Evolutionary conservation across 441 rosid genomes (phyloP).

Genomic region (Viola pubescens): DNA sequence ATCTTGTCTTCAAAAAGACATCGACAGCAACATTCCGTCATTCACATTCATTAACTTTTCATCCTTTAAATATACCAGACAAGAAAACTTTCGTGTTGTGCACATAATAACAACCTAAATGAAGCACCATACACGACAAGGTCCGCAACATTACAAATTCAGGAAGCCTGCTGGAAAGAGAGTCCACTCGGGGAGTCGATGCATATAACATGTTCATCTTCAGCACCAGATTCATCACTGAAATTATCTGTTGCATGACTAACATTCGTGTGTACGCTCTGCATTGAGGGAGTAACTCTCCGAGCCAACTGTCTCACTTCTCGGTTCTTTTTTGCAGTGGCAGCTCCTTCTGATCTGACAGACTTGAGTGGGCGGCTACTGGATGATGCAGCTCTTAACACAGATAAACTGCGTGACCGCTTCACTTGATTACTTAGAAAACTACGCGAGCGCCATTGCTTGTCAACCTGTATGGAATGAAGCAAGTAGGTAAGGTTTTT

Average conservation of each 20-base stretch:
- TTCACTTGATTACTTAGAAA: constrained; percentile 21
- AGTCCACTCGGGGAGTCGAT: constrained; percentile 71
- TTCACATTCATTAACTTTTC: no score
- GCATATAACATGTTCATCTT: constrained; percentile 48
- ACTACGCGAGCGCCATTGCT: constrained; percentile 24
- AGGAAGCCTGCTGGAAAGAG: constrained; percentile 33
- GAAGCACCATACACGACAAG: no score
- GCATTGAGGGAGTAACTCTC: constrained; percentile 11
- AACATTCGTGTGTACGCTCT: constrained; percentile 14
- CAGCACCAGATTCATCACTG: constrained; percentile 48
- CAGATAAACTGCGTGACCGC: constrained; percentile 31
- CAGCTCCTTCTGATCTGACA: constrained; percentile 45
- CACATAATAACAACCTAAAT: no score
- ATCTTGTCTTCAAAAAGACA: no score
- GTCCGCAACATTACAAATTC: background rate
- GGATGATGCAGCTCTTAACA: constrained; percentile 28
- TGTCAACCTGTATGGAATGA: constrained; percentile 34
- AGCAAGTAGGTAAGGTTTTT: constrained; percentile 2
- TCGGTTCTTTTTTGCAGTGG: constrained; percentile 27
- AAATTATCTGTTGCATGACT: constrained; percentile 29
- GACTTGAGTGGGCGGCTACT: constrained; percentile 23
- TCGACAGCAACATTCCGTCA: no score
- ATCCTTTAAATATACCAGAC: no score
- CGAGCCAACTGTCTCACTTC: constrained; percentile 15
- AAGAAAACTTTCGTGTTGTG: no score